These are phyloP conservation scores for Jatropha podagrica DNA, from an alignment of 441 rosid genomes.

Conservation along the genomic window DNA sequence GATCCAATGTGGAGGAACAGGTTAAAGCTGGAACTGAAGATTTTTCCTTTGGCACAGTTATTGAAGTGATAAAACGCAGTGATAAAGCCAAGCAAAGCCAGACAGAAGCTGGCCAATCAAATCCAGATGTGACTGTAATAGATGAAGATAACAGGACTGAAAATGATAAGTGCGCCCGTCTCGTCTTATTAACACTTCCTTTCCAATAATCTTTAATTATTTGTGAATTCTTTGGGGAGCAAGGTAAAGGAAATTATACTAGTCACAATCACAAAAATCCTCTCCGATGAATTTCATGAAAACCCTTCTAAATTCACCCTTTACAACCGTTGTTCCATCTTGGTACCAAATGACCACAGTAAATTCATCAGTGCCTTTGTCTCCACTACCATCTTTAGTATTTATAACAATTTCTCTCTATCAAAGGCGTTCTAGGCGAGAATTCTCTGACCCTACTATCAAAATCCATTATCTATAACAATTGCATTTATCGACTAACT, in stretches of 20 bases:
- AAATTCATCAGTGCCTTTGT: background rate
- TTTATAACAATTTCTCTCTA: background rate
- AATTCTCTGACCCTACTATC: background rate
- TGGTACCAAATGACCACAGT: background rate
- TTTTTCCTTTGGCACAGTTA: constrained; percentile 2
- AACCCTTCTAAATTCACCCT: background rate
- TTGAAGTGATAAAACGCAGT: background rate
- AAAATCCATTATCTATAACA: background rate
- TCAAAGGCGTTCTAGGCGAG: background rate
- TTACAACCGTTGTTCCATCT: background rate
- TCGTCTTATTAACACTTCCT: too few species aligned
- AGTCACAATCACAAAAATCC: background rate
- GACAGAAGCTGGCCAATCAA: constrained; percentile 16
- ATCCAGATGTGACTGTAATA: constrained; percentile 1
- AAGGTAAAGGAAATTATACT: background rate
- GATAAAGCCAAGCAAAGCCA: constrained; percentile 22
- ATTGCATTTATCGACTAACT: background rate
- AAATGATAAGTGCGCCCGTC: background rate
- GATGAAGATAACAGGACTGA: constrained; percentile 28
- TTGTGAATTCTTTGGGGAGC: too few species aligned
- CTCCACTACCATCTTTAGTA: background rate
- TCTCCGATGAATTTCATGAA: background rate
- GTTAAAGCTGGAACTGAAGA: constrained; percentile 8
- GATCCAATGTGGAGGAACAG: constrained; percentile 13
- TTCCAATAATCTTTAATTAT: constrained; percentile 17